Conservation (phyloP, 2,329 filamentous ascomycete species). For the Cadophora luteo-olivacea region DNA sequence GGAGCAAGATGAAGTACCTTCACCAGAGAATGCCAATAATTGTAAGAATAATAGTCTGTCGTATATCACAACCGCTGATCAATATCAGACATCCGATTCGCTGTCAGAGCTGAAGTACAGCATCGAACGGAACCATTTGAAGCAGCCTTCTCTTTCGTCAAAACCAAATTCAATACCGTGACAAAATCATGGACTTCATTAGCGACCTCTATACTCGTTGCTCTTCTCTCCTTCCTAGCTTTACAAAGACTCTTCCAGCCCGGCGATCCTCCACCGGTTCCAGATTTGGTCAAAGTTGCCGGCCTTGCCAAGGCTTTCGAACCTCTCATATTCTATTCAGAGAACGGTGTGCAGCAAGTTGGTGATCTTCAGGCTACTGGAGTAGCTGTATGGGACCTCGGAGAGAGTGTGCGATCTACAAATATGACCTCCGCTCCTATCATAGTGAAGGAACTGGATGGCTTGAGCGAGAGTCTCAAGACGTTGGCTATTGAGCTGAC, state of each 20-base stretch:
- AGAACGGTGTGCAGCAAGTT: conserved; percentile 85
- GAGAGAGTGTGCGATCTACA: conserved; percentile 85
- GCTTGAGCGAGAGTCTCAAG: conserved; percentile 84
- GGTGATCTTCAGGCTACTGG: conserved; percentile 89
- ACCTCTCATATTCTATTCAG: conserved; percentile 92
- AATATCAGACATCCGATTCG: conserved; percentile 82
- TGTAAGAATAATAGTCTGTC: conserved; percentile 49
- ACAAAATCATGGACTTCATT: conserved; percentile 75
- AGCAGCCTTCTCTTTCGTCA: conserved; percentile 68
- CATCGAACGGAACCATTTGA: conserved; percentile 87
- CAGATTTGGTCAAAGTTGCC: conserved; percentile 90
- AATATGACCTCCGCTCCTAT: conserved; percentile 90
- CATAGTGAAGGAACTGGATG: conserved; percentile 86
- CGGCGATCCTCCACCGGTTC: conserved; percentile 69
- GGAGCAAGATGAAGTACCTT: conserved; percentile 34
- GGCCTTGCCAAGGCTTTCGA: conserved; percentile 90
- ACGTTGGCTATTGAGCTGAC: conserved; percentile 85
- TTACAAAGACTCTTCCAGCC: conserved; percentile 74
- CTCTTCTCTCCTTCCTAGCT: conserved; percentile 68
- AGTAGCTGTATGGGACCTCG: conserved; percentile 92
- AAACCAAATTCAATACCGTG: conserved; percentile 62
- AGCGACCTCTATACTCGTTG: conserved; percentile 64
- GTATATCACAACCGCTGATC: conserved; percentile 33
- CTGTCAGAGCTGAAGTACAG: conserved; percentile 84
- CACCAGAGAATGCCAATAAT: conserved; percentile 51